Evolutionary conservation across 2,329 filamentous ascomycete species (phyloP), one percentile per base, ranked within the genome.

Genomic region (Phialocephala sp.): DNA sequence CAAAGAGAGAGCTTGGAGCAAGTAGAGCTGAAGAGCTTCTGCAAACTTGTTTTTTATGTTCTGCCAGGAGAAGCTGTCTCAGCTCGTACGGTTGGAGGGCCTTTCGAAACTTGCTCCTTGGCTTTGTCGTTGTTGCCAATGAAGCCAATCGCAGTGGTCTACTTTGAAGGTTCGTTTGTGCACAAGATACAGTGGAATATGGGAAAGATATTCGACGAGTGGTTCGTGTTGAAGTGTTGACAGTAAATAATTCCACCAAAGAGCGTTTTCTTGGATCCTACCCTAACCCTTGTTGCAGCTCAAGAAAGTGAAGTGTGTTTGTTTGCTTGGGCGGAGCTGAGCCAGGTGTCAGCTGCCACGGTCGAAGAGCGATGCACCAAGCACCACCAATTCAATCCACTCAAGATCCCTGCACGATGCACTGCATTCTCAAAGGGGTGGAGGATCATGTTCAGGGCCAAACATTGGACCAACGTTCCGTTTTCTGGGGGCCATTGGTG

Each of bases 301-400:
- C n/a, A n/a, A n/a, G 12, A n/a, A 43, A 2, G 41, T 18, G 41
- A 43, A 11, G 37, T 41, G 15, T 43, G 41, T 43, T 43, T 43
- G 41, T 43, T 43, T 18, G 27, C 15, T 32, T 62, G 45, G 55
- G 45, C 50, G 11, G 18, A 35, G 18, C 37, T 57, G 27, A 32
- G 55, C 55, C 55, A 57, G 39, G 55, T 37, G 18, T 57, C 55
- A 57, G 55, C 55, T 32, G 32, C 55, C 14, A 57, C 3, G 27
- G 27, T 32, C 27, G 27, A 57, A 41, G 15, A 43, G n/a, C 14
- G 41, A 43, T 15, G n/a, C 41, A 18, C 41, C 41, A 43, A 43
- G 6, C 27, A 32, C 27, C 3, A 32, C 27, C 27, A 32, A 32
- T 32, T 32, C 27, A 32, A 3, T 32, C 27, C 27, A 32, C 27